Base-by-base conservation (phyloP, 768 basidiomycete species). In the Suillus hirtellus region DNA sequence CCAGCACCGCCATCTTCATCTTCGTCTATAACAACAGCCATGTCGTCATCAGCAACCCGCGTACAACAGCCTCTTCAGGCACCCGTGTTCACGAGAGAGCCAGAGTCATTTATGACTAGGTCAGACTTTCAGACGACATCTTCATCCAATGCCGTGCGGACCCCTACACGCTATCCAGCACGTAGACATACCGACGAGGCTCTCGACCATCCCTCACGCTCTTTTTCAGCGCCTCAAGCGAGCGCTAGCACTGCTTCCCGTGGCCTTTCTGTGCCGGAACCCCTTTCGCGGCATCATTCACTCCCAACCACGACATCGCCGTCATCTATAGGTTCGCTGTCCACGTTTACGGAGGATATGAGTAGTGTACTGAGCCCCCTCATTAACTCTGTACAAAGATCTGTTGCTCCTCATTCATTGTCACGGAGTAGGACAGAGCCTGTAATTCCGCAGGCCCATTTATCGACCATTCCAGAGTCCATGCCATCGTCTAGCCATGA, bases 141-240 rank as follows among this genome's bases (percentile, higher is more conserved):
- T 68, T 87, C 87, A 2, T 69, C 84, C n/a, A 84, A 78, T 61
- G 87, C 90, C 71, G 78, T 91, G 38, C 87, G 90, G 55, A 89
- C 86, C 3, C 90, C 90, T 1, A 79, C 81, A 6, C 82, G 90
- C 69, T 91, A 90, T 64, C 71, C 72, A 21, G 64, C 59, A 1
- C 74, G 73, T 43, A 71, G 71, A 15, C 71, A 72, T 31, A 66
- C 59, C 2, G 75, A 77, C 24, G 74, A 75, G 7, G 21, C 49
- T 14, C 64, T 60, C 34, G 52, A 19, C 38, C 37, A 42, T 49
- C 61, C 61, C 11, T 66, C 72, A 15, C 76, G 68, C 24, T 59
- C 66, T 0, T 75, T 72, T 7, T 70, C 72, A 4, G 69, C 73
- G 10, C 61, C 61, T 15, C 66, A 69, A 12, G 11, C 37, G 19